Base-by-base conservation (phyloP, 495 filamentous ascomycete species). In the Aspergillus diversus region DNA sequence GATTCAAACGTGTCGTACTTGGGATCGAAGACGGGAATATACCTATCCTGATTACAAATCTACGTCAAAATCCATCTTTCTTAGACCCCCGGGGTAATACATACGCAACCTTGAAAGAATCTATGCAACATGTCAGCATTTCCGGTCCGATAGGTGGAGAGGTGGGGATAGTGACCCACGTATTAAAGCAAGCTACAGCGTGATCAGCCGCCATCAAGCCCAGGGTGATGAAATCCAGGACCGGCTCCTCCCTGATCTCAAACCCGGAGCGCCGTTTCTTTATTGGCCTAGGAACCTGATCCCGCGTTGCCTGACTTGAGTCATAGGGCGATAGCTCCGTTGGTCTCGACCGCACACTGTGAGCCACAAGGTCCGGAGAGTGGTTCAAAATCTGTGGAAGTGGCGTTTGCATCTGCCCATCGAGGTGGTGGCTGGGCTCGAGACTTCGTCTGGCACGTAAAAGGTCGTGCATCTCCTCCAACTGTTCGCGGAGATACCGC, bases 31-130 rank as follows among this genome's bases (percentile, higher is more conserved):
- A 81, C 71, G 3, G 80, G 80, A 17, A 81, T 79, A 57, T 77
- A 82, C 61, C 77, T 75, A 66, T 82, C 76, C 72, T 74, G 32
- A 27, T 33, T 15, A 27, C 21, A 11, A 8, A 42, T n/a, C 16
- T 48, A 56, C 7, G 47, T 66, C 16, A 64, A 43, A 12, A 4
- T 31, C 33, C 4, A 35, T 15, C 21, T 4, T 33, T 39, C 7
- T 13, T 32, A 11, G 11, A 21, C 34, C 4, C 8, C 6, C 3
- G n/a, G 5, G 7, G 21, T 27, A 16, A 15, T 7, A 67, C 73
- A 63, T 66, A 77, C 75, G 53, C 80, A 82, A 33, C 80, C 80
- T 64, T 78, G 61, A 46, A 81, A 82, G 63, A 80, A 82, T 8
- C 76, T 77, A 55, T 7, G 21, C 21, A 13, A 47, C 51, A 63